These are phyloP conservation scores for Picea mariana DNA, from an alignment of 83 land plant genomes.

Conservation along the genomic window DNA sequence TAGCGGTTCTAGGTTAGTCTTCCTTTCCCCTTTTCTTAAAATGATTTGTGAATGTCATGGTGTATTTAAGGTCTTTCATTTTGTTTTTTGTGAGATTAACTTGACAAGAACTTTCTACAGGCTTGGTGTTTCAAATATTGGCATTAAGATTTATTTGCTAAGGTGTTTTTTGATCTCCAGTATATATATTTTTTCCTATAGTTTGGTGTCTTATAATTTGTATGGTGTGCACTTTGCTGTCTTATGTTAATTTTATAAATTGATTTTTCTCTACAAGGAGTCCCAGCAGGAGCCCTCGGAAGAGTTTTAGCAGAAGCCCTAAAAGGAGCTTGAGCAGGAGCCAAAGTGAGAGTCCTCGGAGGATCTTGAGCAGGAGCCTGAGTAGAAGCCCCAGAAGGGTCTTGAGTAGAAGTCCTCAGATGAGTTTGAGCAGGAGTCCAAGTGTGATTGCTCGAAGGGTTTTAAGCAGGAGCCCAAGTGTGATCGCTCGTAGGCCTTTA, in stretches of 20 bases:
- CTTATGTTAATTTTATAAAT: background rate
- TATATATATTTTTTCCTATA: background rate
- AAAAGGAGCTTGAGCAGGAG: constrained; percentile 36
- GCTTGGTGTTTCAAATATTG: background rate
- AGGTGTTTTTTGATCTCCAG: too few relatives aligned
- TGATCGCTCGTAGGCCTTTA: background rate
- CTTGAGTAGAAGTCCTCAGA: constrained; percentile 58
- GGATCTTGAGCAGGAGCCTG: constrained; percentile 20
- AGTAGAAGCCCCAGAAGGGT: constrained; percentile 62
- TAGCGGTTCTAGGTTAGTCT: constrained; percentile 67
- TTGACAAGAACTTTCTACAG: background rate
- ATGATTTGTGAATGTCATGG: background rate
- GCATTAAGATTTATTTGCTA: too few relatives aligned
- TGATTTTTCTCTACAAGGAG: constrained; percentile 6
- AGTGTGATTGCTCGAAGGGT: constrained; percentile 48
- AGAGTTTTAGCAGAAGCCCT: constrained; percentile 31
- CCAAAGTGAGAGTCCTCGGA: constrained; percentile 44
- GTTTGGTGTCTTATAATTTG: background rate
- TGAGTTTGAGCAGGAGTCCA: constrained; percentile 63
- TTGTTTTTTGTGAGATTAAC: background rate
- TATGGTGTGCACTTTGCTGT: background rate
- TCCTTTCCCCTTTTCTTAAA: too few relatives aligned
- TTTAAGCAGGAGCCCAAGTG: constrained; percentile 7
- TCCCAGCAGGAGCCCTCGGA: constrained; percentile 30
- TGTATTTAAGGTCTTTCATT: too few relatives aligned